Base-by-base conservation (phyloP, 2,329 filamentous ascomycete species). In the Paecilomyces sp. region DNA sequence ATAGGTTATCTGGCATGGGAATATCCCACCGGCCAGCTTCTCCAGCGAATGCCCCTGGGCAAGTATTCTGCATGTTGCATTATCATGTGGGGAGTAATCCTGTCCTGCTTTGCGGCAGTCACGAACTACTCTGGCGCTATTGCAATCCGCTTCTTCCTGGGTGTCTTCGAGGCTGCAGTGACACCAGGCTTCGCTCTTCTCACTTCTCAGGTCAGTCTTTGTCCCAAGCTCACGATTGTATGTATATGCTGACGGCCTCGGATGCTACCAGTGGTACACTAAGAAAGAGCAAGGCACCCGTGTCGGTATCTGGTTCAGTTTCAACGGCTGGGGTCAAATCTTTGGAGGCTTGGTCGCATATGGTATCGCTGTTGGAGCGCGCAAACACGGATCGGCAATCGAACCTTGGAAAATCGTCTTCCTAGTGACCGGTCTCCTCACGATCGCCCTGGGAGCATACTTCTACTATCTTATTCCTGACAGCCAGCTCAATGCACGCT, bases 181-280 rank as follows among this genome's bases (percentile, higher is more conserved):
- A 88, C 85, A 0, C 88, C 88, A 0, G 86, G 86, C 0, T 89
- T 89, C 65, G 83, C 85, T 0, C 77, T 90, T 1, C 80, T 90
- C 64, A 89, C 87, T 1, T 83, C 79, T 3, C 85, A 76, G 65
- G 74, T 75, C 61, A n/a, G 66, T 36, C 53, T 25, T 57, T 15
- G 15, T 54, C 22, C 13, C 15, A 33, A n/a, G 8, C 9, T 24
- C 13, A 11, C 15, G 11, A 28, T 50, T n/a, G 24, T 41, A 1
- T 4, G 25, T 12, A 25, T 25, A 30, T 28, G 31, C 22, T 57
- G 54, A 56, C 22, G 34, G 4, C 1, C 24, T 3, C 36, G 33
- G 15, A 7, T 9, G 7, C 18, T 2, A n/a, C 36, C 36, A 89
- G 73, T 90, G 87, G 87, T 91, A 89, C 66, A 90, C 88, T 0